Conservation (phyloP, 345 rosid genomes). For the Atalantia buxifolia region DNA sequence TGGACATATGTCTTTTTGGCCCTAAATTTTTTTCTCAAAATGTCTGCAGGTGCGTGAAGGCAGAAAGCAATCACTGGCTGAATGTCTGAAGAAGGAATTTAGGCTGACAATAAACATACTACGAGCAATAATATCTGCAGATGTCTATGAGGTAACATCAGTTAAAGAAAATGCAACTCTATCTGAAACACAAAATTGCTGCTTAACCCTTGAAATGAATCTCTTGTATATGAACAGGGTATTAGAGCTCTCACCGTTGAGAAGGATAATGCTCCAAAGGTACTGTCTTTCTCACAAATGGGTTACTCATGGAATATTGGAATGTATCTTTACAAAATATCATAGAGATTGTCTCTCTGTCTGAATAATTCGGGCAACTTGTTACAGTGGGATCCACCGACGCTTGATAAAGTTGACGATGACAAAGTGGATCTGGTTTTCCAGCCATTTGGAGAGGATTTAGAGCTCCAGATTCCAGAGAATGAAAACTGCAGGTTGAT, state of each 20-base stretch:
- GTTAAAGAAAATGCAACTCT: background rate
- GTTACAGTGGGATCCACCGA: constrained; percentile 72
- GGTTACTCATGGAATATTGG: background rate
- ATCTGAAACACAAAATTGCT: background rate
- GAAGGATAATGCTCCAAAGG: constrained; percentile 94
- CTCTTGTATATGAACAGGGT: constrained; percentile 46
- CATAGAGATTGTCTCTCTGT: background rate
- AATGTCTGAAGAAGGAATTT: constrained; percentile 86
- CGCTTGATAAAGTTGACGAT: constrained; percentile 52
- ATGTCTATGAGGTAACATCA: constrained; percentile 75
- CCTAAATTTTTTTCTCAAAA: no score
- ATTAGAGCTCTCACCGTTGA: constrained; percentile 87
- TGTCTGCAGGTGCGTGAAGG: constrained; percentile 76
- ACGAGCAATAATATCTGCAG: constrained; percentile 55
- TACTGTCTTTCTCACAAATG: constrained; percentile 12
- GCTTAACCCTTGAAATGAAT: constrained; percentile 3
- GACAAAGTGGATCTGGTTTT: constrained; percentile 56
- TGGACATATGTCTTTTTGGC: no score
- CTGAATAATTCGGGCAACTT: background rate
- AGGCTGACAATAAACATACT: constrained; percentile 67
- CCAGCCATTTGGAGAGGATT: constrained; percentile 51
- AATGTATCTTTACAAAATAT: background rate
- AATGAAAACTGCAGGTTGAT: constrained; percentile 61
- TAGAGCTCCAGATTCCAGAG: constrained; percentile 76
- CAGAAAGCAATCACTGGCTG: constrained; percentile 58